Evolutionary conservation across 495 filamentous ascomycete genomes (phyloP).

Genomic region (Aspergillus baeticus): DNA sequence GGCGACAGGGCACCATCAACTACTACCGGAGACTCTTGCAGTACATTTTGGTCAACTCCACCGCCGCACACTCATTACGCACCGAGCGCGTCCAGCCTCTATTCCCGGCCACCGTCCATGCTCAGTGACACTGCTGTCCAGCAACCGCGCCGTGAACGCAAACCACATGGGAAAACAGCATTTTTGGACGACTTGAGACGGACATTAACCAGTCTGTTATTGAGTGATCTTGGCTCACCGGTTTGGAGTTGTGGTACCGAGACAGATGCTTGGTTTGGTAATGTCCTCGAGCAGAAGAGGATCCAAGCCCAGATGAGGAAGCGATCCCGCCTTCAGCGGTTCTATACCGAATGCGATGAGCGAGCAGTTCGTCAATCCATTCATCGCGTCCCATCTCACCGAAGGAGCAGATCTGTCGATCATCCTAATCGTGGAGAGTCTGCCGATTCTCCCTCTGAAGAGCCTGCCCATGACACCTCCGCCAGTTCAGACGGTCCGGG

Average conservation of each 20-base stretch:
- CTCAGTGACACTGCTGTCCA: constrained; percentile 38
- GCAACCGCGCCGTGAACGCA: constrained; percentile 38
- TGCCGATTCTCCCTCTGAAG: not conserved
- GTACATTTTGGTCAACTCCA: constrained; percentile 87
- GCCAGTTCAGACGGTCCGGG: constrained; percentile 16
- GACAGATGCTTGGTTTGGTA: constrained; percentile 87
- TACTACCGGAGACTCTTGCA: constrained; percentile 71
- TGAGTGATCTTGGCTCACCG: constrained; percentile 85
- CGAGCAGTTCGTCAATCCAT: constrained; percentile 25
- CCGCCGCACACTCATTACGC: constrained; percentile 60
- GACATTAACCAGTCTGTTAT: constrained; percentile 75
- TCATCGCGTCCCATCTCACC: constrained; percentile 24
- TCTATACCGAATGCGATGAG: constrained; percentile 41
- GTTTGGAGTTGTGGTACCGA: constrained; percentile 85
- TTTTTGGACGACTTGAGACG: constrained; percentile 79
- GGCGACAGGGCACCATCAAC: constrained; percentile 53
- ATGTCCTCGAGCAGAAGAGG: constrained; percentile 70
- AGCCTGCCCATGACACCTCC: not conserved
- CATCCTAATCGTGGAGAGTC: constrained; percentile 1
- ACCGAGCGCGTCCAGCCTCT: constrained; percentile 55
- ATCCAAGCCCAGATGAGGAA: constrained; percentile 73
- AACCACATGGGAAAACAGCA: constrained; percentile 51
- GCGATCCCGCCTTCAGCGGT: constrained; percentile 49
- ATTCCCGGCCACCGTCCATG: constrained; percentile 47
- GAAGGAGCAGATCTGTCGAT: constrained; percentile 39